Conservation (phyloP, 768 basidiomycete genomes). For the Paxillus ammoniavirescens region DNA sequence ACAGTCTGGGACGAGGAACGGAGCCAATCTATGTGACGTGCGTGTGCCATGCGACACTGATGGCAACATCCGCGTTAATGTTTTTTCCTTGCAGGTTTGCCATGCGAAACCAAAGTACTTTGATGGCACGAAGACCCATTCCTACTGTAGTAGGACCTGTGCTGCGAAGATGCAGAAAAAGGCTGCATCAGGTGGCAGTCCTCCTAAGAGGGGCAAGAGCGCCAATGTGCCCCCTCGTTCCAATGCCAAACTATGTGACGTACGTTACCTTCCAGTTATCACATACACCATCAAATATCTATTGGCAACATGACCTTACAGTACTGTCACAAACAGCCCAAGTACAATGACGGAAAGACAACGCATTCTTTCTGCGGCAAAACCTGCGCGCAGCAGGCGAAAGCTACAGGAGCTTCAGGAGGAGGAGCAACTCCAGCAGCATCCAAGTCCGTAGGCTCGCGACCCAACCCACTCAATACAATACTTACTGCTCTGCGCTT, state of each 20-base stretch:
- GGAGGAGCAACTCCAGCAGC: constrained; percentile 17
- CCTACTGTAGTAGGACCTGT: constrained; percentile 60
- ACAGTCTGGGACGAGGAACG: constrained; percentile 20
- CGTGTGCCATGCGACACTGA: constrained; percentile 15
- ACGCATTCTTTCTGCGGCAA: constrained; percentile 65
- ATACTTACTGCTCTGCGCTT: constrained; percentile 31
- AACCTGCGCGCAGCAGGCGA: constrained; percentile 54
- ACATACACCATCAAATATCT: background rate
- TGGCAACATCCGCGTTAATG: constrained; percentile 2
- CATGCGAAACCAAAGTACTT: constrained; percentile 53
- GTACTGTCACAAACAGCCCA: constrained; percentile 61
- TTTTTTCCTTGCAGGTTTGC: constrained; percentile 42
- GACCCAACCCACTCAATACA: constrained; percentile 23
- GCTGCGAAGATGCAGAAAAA: constrained; percentile 43
- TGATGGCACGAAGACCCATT: constrained; percentile 55
- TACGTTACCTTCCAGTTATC: constrained; percentile 29
- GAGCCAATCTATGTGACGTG: constrained; percentile 51
- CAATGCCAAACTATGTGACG: constrained; percentile 47
- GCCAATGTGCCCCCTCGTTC: constrained; percentile 23
- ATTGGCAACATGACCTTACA: constrained; percentile 23
- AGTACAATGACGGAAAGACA: constrained; percentile 54
- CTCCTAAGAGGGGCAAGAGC: constrained; percentile 26
- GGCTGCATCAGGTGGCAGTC: constrained; percentile 23
- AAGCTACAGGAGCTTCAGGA: constrained; percentile 12
- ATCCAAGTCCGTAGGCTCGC: constrained; percentile 31